Evolutionary conservation across 176 grass and related monocot genomes (phyloP).

Genomic region (Guadua angustifolia): DNA sequence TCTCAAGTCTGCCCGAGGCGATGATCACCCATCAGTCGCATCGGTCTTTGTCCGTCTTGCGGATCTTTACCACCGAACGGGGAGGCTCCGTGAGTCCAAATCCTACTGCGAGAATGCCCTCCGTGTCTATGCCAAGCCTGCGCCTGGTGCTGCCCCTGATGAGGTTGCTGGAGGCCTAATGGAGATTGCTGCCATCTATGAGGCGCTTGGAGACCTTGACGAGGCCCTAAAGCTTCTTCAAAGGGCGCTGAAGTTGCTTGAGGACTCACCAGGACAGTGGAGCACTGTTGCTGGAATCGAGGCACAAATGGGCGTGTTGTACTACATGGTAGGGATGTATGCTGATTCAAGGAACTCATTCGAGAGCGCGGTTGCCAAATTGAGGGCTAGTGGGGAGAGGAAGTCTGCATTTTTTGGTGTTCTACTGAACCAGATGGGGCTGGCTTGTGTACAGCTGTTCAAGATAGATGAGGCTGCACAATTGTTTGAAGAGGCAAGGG

Average conservation of each 20-base stretch:
- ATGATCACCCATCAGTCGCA: conserved; percentile 79
- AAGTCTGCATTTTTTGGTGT: conserved; percentile 95
- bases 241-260: conserved; percentile 76
- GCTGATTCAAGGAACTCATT: conserved; percentile 78
- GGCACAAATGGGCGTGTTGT: conserved; percentile 91
- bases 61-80: conserved; percentile 82
- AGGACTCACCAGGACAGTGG: conserved; percentile 87
- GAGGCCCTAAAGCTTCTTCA: conserved; percentile 90
- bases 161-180: conserved; percentile 86
- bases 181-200: conserved; percentile 92
- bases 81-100: conserved; percentile 81
- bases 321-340: conserved; percentile 89
- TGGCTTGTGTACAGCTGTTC: conserved; percentile 94
- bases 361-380: conserved; percentile 75
- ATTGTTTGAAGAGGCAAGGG: conserved; percentile 89
- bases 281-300: conserved; percentile 94
- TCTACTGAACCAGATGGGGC: conserved; percentile 92
- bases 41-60: conserved; percentile 87
- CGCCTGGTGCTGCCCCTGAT: conserved; percentile 75
- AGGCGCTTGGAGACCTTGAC: conserved; percentile 79
- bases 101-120: conserved; percentile 95
- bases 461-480: conserved; percentile 96
- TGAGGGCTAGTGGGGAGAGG: conserved; percentile 81
- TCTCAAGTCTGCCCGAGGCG: conserved; percentile 79
- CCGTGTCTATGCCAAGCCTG: conserved; percentile 69